These are phyloP conservation scores for Barnettozyma pratensis DNA, from an alignment of 805 yeast genomes.

Conservation along the genomic window DNA sequence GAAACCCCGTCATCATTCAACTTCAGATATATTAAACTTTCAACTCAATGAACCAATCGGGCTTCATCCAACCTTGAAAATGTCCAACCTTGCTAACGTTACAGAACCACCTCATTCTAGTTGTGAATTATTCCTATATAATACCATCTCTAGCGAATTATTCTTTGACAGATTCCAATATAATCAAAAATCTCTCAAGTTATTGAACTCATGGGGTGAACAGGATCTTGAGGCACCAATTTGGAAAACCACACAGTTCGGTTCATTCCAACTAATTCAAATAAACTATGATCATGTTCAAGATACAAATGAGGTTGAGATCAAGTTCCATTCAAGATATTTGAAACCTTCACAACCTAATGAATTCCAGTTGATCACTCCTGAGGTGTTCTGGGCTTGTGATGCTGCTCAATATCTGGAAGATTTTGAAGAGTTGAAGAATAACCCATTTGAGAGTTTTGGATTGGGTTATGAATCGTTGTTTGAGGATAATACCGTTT, in stretches of 20 bases:
- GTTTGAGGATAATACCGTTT: conserved; percentile 42
- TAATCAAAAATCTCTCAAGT: conserved; percentile 26
- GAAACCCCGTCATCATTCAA: conserved; percentile 19
- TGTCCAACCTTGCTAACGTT: conserved; percentile 10
- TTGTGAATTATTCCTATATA: conserved; percentile 40
- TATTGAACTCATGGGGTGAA: conserved; percentile 45
- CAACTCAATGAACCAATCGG: conserved; percentile 27
- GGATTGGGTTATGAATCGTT: conserved; percentile 39
- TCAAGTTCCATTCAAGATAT: conserved; percentile 51
- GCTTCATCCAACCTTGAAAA: conserved; percentile 31
- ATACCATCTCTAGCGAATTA: conserved; percentile 39
- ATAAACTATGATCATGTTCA: conserved; percentile 14
- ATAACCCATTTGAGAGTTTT: conserved; percentile 35
- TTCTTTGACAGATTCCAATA: conserved; percentile 56
- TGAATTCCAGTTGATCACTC: conserved; percentile 27
- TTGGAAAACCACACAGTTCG: conserved; percentile 41
- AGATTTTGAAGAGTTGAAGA: conserved; percentile 20
- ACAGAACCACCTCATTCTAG: conserved; percentile 11
- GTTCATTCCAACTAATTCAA: conserved; percentile 40
- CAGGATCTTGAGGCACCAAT: conserved; percentile 54
- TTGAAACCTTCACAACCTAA: conserved; percentile 31
- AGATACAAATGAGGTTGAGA: conserved; percentile 23
- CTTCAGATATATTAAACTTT: conserved; percentile 9
- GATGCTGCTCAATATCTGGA: conserved; percentile 26
- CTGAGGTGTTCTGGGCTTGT: conserved; percentile 49